phyloP scores from a whole-genome alignment of 148 eudicot species.

The Persicaria maculosa region DNA sequence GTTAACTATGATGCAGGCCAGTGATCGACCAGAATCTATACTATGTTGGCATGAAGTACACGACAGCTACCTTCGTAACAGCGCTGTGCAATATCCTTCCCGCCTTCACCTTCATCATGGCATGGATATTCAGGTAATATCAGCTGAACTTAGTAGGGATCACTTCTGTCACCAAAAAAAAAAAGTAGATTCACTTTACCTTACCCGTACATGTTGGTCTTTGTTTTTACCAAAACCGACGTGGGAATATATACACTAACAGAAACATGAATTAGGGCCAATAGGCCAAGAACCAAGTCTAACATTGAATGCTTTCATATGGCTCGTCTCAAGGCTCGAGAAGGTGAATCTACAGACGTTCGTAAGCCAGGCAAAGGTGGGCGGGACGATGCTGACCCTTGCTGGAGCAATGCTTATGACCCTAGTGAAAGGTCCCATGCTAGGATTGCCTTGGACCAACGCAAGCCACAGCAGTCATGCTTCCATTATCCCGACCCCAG shows the following conservation, averaged over 20 bases:
- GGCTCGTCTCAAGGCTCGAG: slow-evolving; percentile 42
- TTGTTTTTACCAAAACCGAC: background rate
- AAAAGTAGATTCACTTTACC: background rate
- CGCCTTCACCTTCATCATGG: slow-evolving; percentile 70
- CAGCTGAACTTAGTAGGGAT: background rate
- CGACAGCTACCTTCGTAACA: slow-evolving; percentile 59
- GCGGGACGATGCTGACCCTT: slow-evolving; percentile 67
- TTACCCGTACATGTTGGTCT: background rate
- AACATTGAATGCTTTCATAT: background rate
- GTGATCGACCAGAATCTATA: slow-evolving; percentile 80
- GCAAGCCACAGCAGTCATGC: background rate
- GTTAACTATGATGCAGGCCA: slow-evolving; percentile 40
- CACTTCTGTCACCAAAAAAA: background rate
- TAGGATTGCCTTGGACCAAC: slow-evolving; percentile 41
- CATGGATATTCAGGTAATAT: slow-evolving; percentile 64
- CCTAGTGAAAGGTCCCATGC: slow-evolving; percentile 36
- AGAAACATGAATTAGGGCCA: background rate
- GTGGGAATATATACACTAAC: background rate
- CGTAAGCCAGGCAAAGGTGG: slow-evolving; percentile 61
- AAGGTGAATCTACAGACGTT: slow-evolving; percentile 41
- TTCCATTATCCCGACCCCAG: slow-evolving; percentile 10
- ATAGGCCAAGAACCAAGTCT: background rate
- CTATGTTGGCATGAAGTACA: slow-evolving; percentile 61
- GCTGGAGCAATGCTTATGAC: slow-evolving; percentile 90
- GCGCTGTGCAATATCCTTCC: slow-evolving; percentile 69